Base-by-base conservation (phyloP, 2,329 filamentous ascomycete genomes). In the Phyllosticta capitalensis region DNA sequence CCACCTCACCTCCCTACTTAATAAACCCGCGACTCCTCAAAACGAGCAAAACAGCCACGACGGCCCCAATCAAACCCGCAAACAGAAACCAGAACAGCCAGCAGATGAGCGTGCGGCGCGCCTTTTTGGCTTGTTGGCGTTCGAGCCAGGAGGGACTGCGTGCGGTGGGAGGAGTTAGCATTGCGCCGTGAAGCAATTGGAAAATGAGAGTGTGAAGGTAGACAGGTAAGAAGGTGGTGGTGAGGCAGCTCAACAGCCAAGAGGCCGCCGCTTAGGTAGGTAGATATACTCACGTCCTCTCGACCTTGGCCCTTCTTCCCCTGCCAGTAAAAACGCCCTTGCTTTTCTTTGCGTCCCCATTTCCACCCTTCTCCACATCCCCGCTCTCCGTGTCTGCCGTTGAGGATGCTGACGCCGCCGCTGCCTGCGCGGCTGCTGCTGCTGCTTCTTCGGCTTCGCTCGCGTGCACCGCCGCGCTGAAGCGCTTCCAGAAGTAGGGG, bases 401-500 rank as follows among this genome's bases (percentile, higher is more conserved):
- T 26, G 26, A 19, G 21, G 20, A 20, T 4, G 45, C n/a, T 54
- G 48, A n/a, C n/a, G n/a, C n/a, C n/a, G n/a, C n/a, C n/a, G n/a
- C 52, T 52, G 49, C 55, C 59, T 52, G 28, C 5, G n/a, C n/a
- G n/a, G 21, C 17, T 58, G 48, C 10, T 61, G 28, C 26, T 56
- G 56, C 26, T 53, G 38, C 54, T 53, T 20, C 52, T 45, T 55
- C 22, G 49, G 10, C 38, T 33, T 26, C 45, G 49, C 55, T 63
- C 56, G 76, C 69, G 66, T 83, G 82, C 1, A 83, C 79, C 45
- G 82, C 82, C 55, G 75, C 69, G 61, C 79, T 82, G 73, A 84
- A 84, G 65, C 82, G 79, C 59, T 78, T 77, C 82, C 82, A 85
- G 72, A 84, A 85, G 54, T 74, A 76, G 22, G 81, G 81, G 66